A percentile compares a stretch with the other conserved stretches of the same genome.
Evolutionary conservation across 83 land plant species (phyloP).

Genomic region (Picea mariana): DNA sequence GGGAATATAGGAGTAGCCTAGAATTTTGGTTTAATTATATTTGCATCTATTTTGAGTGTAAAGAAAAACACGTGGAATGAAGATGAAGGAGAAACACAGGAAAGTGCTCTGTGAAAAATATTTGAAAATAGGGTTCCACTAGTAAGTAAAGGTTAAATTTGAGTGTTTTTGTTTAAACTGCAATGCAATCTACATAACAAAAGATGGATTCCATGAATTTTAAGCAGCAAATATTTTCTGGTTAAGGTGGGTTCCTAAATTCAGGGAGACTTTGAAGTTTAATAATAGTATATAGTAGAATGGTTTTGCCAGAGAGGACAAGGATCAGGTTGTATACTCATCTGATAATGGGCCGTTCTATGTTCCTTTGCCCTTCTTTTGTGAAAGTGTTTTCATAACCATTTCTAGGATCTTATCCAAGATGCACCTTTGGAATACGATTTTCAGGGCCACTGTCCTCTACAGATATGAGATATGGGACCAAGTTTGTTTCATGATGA

Average conservation of each 20-base stretch:
- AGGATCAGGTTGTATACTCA: neutral
- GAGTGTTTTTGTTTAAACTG: neutral
- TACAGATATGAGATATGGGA: no score
- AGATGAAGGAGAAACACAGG: neutral
- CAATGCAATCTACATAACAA: neutral
- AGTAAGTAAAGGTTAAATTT: neutral
- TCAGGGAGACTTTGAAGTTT: neutral
- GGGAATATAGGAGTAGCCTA: neutral
- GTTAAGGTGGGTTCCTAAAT: neutral
- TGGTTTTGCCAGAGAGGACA: neutral
- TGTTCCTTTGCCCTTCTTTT: no score
- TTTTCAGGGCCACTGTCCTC: no score
- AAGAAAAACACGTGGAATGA: neutral
- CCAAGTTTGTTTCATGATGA: no score
- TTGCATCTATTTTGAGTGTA: neutral
- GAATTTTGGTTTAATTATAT: neutral
- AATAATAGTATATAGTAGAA: neutral
- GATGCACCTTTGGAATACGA: no score
- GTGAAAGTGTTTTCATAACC: no score
- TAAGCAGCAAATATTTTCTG: neutral
- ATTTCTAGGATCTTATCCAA: neutral
- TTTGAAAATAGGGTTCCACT: neutral
- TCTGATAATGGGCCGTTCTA: neutral
- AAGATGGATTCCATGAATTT: neutral
- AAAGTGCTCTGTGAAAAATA: neutral